Conservation (phyloP, 208 protist species). For the Strigomonas culicis region DNA sequence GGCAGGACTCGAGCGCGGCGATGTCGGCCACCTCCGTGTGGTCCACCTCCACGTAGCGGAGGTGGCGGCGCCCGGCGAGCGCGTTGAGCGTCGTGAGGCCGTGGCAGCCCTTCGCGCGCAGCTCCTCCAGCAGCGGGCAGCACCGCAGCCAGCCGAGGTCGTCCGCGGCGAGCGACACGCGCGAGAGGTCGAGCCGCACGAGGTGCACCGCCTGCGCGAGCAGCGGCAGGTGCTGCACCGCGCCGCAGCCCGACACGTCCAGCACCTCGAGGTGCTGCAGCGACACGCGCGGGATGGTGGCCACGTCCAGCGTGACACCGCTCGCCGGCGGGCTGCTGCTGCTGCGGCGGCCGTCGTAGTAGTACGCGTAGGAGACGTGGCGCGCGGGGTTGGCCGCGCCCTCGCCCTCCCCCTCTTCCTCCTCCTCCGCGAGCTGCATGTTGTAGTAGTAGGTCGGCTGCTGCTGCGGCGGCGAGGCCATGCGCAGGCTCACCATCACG, state of each 20-base stretch:
- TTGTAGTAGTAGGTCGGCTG: no score
- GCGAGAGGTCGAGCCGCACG: background rate
- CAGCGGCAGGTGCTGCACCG: background rate
- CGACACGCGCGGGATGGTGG: background rate
- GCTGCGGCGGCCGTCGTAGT: no score
- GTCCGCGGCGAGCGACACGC: background rate
- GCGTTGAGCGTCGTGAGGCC: background rate
- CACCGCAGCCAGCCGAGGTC: background rate
- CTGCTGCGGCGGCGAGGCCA: no score
- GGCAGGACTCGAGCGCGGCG: background rate
- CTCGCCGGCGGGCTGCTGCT: background rate
- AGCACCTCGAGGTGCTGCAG: conserved; percentile 1
- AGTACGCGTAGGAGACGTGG: no score
- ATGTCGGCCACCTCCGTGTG: background rate
- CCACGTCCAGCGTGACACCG: background rate
- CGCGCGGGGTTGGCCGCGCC: no score
- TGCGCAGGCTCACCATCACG: no score
- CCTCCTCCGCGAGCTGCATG: no score
- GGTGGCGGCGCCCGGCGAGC: background rate
- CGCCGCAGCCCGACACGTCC: conserved; percentile 5
- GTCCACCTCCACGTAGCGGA: conserved; percentile 3
- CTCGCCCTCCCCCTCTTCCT: no score
- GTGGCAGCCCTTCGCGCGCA: background rate
- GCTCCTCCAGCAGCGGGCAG: conserved; percentile 1
- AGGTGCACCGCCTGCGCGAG: background rate